Conservation (phyloP, 202 grass and related monocot genomes). For the Panicum virgatum region DNA sequence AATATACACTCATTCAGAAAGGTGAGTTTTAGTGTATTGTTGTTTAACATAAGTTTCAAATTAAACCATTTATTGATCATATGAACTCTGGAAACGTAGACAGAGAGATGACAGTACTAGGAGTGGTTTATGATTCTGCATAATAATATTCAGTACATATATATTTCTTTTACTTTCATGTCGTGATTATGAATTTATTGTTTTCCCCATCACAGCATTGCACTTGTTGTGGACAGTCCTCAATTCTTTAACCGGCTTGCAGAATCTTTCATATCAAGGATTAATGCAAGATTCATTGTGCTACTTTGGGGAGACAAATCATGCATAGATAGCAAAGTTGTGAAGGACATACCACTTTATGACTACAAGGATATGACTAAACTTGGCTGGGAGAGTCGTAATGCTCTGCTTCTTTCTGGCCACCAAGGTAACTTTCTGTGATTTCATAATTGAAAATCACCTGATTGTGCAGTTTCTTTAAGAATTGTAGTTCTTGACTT, state of each 20-base stretch:
- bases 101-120: background rate
- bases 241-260: slow-evolving; percentile 91
- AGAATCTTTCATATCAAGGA: slow-evolving; percentile 69
- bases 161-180: slow-evolving; percentile 40
- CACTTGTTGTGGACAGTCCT: slow-evolving; percentile 88
- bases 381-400: slow-evolving; percentile 58
- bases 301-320: slow-evolving; percentile 91
- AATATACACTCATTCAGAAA: slow-evolving; percentile 95
- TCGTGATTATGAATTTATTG: slow-evolving; percentile 47
- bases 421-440: slow-evolving; percentile 67
- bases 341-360: slow-evolving; percentile 73
- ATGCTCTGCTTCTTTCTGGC: slow-evolving; percentile 36
- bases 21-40: slow-evolving; percentile 45
- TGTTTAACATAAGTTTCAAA: background rate
- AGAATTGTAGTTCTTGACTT: slow-evolving; percentile 17
- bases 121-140: slow-evolving; percentile 9
- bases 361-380: slow-evolving; percentile 69
- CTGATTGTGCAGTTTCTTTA: slow-evolving; percentile 3
- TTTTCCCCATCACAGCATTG: slow-evolving; percentile 64
- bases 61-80: background rate
- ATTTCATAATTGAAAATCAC: background rate
- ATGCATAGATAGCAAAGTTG: slow-evolving; percentile 47
- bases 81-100: background rate
- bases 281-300: slow-evolving; percentile 75
- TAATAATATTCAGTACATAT: slow-evolving; percentile 19